Conservation (phyloP, 2,329 filamentous ascomycete genomes). For the Colletotrichum lentis region DNA sequence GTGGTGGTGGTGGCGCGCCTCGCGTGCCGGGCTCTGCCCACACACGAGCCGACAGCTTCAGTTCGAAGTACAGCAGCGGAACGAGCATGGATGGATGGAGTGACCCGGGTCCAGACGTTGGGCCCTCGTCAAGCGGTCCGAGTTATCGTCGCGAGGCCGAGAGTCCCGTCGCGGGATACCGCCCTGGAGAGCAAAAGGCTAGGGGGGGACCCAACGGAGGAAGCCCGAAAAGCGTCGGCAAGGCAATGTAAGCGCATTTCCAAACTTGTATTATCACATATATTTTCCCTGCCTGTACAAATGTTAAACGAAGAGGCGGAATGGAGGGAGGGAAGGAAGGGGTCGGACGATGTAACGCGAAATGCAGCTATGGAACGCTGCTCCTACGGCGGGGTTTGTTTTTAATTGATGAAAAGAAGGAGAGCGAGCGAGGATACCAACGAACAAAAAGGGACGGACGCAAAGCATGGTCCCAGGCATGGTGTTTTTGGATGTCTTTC, state of each 20-base stretch:
- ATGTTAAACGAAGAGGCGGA: slow-evolving; percentile 11
- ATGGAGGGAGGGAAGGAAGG: neutral
- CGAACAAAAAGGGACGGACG: slow-evolving; percentile 22
- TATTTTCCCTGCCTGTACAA: slow-evolving; percentile 29
- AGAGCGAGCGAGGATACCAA: slow-evolving; percentile 18
- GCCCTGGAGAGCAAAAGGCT: slow-evolving; percentile 32
- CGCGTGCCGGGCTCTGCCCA: slow-evolving; percentile 46
- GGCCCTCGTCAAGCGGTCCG: slow-evolving; percentile 45
- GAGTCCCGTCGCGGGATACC: slow-evolving; percentile 41
- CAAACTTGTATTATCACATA: slow-evolving; percentile 13
- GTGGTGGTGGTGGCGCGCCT: slow-evolving; percentile 30
- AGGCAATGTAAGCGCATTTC: slow-evolving; percentile 30
- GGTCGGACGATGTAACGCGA: slow-evolving; percentile 12
- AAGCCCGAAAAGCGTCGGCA: slow-evolving; percentile 38
- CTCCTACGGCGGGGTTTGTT: neutral
- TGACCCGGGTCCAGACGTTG: slow-evolving; percentile 64
- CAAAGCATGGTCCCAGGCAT: slow-evolving; percentile 3
- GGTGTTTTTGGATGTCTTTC: slow-evolving; percentile 30
- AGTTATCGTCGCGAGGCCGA: slow-evolving; percentile 42
- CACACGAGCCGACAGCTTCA: slow-evolving; percentile 51
- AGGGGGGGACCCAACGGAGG: slow-evolving; percentile 26
- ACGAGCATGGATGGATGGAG: slow-evolving; percentile 59
- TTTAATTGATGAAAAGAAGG: slow-evolving; percentile 19
- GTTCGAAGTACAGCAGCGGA: slow-evolving; percentile 61
- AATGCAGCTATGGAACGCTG: slow-evolving; percentile 1